Conservation (phyloP, 176 grass and related monocot genomes). For the Oryza punctata region DNA sequence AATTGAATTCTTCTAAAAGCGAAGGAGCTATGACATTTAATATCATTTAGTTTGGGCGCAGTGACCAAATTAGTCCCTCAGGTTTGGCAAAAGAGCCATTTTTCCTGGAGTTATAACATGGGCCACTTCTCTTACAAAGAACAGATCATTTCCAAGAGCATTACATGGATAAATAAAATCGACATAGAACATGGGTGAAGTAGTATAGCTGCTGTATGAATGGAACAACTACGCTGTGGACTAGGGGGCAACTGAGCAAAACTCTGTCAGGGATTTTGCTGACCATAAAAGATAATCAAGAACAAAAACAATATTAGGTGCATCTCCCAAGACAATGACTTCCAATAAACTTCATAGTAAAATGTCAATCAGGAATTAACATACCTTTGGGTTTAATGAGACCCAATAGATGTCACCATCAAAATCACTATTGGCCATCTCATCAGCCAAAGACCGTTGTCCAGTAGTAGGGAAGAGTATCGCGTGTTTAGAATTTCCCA, state of each 20-base stretch:
- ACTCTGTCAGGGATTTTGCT: neutral
- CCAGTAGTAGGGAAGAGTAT: conserved; percentile 65
- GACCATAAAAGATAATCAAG: neutral
- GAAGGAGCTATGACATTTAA: neutral
- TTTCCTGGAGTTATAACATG: no score
- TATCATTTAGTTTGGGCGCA: neutral
- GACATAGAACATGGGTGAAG: neutral
- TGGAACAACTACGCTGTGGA: neutral
- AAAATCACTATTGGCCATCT: conserved; percentile 76
- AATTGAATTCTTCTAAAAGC: neutral
- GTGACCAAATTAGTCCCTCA: no score
- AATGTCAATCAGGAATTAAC: neutral
- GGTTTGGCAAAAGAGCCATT: no score
- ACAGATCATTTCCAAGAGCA: neutral
- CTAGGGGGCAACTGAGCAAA: neutral
- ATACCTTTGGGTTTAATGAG: conserved; percentile 58
- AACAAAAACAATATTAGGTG: conserved; percentile 2
- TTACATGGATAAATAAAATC: neutral
- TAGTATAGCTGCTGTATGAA: neutral
- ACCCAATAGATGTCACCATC: conserved; percentile 83
- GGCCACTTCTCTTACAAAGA: neutral
- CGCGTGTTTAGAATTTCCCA: conserved; percentile 69
- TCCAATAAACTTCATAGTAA: neutral
- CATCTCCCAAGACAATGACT: neutral
- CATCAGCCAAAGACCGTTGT: conserved; percentile 69